Evolutionary conservation across 805 yeast species (phyloP).

Genomic region (Starmerella lactis-condensi): DNA sequence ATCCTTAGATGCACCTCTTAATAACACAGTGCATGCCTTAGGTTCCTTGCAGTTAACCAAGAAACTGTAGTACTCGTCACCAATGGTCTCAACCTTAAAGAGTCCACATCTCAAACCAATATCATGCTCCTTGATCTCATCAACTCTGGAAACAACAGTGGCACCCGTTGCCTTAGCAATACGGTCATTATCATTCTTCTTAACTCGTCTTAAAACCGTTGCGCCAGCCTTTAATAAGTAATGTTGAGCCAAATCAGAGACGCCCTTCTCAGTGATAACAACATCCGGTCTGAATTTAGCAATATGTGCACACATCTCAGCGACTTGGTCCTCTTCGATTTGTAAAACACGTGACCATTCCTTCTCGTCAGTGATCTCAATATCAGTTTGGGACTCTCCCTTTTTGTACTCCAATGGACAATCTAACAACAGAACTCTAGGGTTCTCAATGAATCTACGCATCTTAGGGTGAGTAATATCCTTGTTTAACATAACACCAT

Average conservation of each 20-base stretch:
- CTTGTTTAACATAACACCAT: constrained; percentile 83
- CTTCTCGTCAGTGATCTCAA: constrained; percentile 86
- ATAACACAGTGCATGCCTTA: constrained; percentile 77
- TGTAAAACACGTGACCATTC: constrained; percentile 92
- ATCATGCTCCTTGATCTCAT: constrained; percentile 80
- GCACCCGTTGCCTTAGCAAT: constrained; percentile 97
- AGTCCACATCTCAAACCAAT: constrained; percentile 77
- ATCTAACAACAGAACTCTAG: constrained; percentile 73
- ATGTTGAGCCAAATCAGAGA: constrained; percentile 93
- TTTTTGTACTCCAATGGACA: constrained; percentile 96
- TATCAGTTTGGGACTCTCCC: constrained; percentile 97
- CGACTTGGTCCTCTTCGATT: constrained; percentile 96
- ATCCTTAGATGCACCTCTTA: constrained; percentile 95
- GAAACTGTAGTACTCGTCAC: constrained; percentile 90
- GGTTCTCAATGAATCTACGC: constrained; percentile 77
- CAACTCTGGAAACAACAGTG: constrained; percentile 84
- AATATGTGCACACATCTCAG: constrained; percentile 65
- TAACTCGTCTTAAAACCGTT: constrained; percentile 80
- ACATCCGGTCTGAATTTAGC: constrained; percentile 76
- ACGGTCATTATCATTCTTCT: constrained; percentile 89
- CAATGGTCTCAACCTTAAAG: constrained; percentile 84
- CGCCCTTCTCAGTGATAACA: constrained; percentile 96
- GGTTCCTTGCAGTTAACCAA: constrained; percentile 67
- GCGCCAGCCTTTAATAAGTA: constrained; percentile 84
- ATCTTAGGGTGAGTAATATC: constrained; percentile 98